phyloP scores from a whole-genome alignment of 1,284 basidiomycete species.

The Ceratorhiza oryzae-sativae region DNA sequence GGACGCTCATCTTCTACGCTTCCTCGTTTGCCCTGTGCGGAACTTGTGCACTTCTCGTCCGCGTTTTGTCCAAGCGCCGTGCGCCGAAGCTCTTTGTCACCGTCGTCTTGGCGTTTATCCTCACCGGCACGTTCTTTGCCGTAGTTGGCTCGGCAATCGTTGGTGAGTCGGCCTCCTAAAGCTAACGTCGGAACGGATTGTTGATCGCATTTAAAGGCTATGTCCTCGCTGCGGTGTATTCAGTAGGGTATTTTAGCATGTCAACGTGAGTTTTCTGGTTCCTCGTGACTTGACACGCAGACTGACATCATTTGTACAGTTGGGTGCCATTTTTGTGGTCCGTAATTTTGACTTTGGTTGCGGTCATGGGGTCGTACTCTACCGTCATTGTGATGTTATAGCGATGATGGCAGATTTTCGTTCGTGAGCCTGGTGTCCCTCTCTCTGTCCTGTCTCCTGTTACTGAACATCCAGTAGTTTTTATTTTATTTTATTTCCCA shows the following conservation, averaged over 20 bases:
- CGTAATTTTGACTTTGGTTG: constrained; percentile 39
- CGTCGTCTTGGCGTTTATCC: constrained; percentile 47
- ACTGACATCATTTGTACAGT: constrained; percentile 7
- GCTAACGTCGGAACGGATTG: too few species aligned
- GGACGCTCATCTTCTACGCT: constrained; percentile 52
- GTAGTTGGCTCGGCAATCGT: constrained; percentile 52
- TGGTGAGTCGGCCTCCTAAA: constrained; percentile 39
- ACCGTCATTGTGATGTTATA: constrained; percentile 41
- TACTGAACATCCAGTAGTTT: background rate
- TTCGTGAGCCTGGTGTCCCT: background rate
- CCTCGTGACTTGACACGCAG: background rate
- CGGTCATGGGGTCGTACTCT: constrained; percentile 43
- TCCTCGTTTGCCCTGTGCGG: constrained; percentile 51
- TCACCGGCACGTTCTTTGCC: constrained; percentile 48
- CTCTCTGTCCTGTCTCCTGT: background rate
- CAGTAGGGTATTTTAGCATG: constrained; percentile 54
- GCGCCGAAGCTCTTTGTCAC: constrained; percentile 42
- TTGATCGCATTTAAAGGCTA: too few species aligned
- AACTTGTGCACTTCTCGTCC: constrained; percentile 46
- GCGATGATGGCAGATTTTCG: background rate
- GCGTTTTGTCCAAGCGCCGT: constrained; percentile 38
- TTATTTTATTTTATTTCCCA: background rate
- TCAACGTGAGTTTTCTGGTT: constrained; percentile 50
- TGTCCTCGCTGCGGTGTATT: constrained; percentile 54
- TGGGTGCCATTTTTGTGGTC: constrained; percentile 43